Base-by-base conservation (phyloP, 176 grass and related monocot genomes). In the Musa itinerans region DNA sequence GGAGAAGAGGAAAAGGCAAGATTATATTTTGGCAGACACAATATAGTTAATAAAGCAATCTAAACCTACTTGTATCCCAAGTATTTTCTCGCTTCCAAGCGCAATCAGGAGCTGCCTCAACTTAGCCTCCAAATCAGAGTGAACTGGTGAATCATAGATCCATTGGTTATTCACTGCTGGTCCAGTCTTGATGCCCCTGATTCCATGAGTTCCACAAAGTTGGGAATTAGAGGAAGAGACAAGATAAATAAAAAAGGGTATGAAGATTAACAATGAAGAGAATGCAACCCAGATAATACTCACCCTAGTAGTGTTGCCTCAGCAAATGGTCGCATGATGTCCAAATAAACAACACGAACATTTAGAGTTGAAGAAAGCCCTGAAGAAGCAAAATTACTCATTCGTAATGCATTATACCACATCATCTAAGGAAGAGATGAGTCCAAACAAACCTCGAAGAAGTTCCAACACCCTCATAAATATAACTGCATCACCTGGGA, bases 251-350 rank as follows among this genome's bases (percentile, higher is more conserved):
- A 13, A 27, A 70, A 7, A 62, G 73, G 9, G 22, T 9, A 52
- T 24, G 34, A 43, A 43, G 34, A 29, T 12, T 52, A 77, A 49
- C 71, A 54, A 52, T 56, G 74, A 71, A n/a, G 54, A 23, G 34
- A 20, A 57, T 66, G 68, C 68, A 50, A 78, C 22, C 50, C 56
- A 62, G 78, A 53, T 72, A 75, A 43, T 75, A 75, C 75, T 98
- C 75, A 98, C 95, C 90, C 84, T 76, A 81, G 78, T 71, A 98
- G 70, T 82, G 90, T 81, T 76, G 90, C 93, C 84, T 98, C 95
- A 61, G 95, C 90, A 89, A 98, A 98, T 74, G 95, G 95, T 71
- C 86, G 93, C 95, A 98, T 98, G 69, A 98, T 89, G 75, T 94
- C 95, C 49, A 93, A 80, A 83, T 98, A 98, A 67, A 81, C 75